Evolutionary conservation across 306 rosid genomes (phyloP).

Genomic region (Quercus alba): DNA sequence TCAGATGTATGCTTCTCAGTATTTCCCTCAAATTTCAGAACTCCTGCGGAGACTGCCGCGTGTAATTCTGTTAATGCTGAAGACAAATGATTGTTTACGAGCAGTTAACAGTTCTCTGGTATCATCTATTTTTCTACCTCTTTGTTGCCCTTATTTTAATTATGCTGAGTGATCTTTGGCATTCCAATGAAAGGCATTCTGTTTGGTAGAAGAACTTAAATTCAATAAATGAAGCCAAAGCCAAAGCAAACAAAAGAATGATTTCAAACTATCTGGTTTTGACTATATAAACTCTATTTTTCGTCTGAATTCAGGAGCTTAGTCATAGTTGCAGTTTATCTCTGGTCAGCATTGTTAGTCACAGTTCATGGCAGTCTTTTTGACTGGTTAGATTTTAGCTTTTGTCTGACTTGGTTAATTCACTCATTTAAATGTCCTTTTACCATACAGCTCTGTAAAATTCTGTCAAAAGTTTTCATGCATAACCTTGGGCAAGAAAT

Average conservation of each 20-base stretch:
- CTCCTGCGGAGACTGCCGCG: constrained; percentile 91
- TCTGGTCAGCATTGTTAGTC: no score
- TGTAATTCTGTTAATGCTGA: constrained; percentile 89
- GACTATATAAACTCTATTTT: background rate
- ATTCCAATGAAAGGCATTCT: background rate
- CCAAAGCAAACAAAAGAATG: background rate
- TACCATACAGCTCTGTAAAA: background rate
- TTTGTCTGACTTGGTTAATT: background rate
- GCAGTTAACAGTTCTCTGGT: constrained; percentile 89
- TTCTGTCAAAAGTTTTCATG: background rate
- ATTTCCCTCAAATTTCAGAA: constrained; percentile 87
- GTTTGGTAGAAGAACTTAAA: background rate
- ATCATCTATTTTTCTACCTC: constrained; percentile 20
- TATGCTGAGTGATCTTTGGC: background rate
- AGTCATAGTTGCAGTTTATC: background rate
- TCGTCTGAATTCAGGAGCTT: background rate
- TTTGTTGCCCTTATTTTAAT: constrained; percentile 19
- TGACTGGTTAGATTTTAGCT: no score
- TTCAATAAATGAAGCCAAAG: background rate
- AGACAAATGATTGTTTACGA: constrained; percentile 95
- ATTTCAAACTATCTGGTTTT: background rate
- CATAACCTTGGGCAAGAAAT: background rate
- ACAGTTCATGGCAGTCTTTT: no score
- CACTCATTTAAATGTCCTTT: background rate
- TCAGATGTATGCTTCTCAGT: constrained; percentile 94